Evolutionary conservation across 202 grass and related monocot genomes (phyloP).

Genomic region (Panicum hallii): DNA sequence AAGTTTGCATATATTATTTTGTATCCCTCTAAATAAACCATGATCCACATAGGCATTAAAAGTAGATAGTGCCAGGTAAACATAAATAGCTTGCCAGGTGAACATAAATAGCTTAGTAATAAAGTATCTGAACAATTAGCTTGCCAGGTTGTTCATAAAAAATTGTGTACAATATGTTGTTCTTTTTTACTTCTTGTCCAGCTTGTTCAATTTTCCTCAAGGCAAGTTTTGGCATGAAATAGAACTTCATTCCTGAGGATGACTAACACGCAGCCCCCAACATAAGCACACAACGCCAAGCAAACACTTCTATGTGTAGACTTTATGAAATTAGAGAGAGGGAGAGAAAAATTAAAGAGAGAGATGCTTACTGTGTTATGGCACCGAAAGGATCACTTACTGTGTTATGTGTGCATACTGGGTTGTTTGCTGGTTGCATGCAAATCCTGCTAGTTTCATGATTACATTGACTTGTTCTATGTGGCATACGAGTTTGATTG

Average conservation of each 20-base stretch:
- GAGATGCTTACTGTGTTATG: too few relatives aligned
- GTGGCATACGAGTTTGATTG: not conserved
- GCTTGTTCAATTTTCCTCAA: too few relatives aligned
- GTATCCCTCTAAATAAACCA: not conserved
- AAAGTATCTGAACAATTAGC: not conserved
- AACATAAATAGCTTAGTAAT: conserved; percentile 20
- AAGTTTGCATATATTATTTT: not conserved
- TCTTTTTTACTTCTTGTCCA: not conserved
- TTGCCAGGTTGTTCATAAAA: not conserved
- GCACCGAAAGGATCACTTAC: too few relatives aligned
- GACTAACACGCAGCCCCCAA: conserved; percentile 2
- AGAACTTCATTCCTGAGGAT: too few relatives aligned
- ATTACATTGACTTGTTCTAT: not conserved
- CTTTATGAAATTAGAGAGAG: too few relatives aligned
- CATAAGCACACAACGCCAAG: not conserved
- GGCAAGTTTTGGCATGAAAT: not conserved
- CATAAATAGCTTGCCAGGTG: too few relatives aligned
- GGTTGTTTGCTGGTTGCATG: not conserved
- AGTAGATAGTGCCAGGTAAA: too few relatives aligned
- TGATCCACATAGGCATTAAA: conserved; percentile 1
- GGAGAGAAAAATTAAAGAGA: too few relatives aligned
- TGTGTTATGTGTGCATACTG: too few relatives aligned
- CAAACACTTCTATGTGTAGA: too few relatives aligned
- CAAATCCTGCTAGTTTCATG: not conserved
- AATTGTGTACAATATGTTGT: not conserved